These are phyloP conservation scores for Phytophthora agathidicida DNA, from an alignment of 352 stramenopile species.

Conservation along the genomic window DNA sequence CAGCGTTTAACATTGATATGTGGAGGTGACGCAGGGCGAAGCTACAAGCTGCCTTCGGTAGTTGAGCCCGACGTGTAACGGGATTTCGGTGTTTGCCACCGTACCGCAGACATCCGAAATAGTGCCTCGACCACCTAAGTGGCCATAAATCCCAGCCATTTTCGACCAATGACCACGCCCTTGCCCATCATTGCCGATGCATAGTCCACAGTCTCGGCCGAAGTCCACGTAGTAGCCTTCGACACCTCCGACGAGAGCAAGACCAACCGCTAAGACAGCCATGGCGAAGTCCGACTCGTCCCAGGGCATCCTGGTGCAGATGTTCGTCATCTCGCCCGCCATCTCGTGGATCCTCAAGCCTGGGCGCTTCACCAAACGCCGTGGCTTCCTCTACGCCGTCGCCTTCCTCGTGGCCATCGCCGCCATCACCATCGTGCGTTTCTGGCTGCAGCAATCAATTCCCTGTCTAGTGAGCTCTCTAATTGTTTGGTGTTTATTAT, in stretches of 20 bases:
- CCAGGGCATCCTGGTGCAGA: slow-evolving; percentile 71
- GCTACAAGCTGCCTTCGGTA: background rate
- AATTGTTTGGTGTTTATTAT: background rate
- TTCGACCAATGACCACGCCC: slow-evolving; percentile 6
- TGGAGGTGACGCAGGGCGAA: slow-evolving; percentile 11
- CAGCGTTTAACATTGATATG: slow-evolving; percentile 8
- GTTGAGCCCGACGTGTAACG: slow-evolving; percentile 21
- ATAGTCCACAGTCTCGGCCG: background rate
- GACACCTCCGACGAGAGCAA: background rate
- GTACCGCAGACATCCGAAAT: too few species aligned
- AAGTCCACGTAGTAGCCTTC: slow-evolving; percentile 17
- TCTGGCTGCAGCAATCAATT: background rate
- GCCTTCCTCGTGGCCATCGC: slow-evolving; percentile 92
- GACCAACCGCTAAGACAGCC: slow-evolving; percentile 1
- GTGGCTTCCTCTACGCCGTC: slow-evolving; percentile 95
- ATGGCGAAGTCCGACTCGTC: slow-evolving; percentile 69
- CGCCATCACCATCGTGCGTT: slow-evolving; percentile 91
- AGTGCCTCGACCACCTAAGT: too few species aligned
- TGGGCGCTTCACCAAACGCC: slow-evolving; percentile 92
- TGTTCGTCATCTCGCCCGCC: slow-evolving; percentile 84
- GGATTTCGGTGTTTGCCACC: slow-evolving; percentile 25
- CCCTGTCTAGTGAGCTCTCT: too few species aligned
- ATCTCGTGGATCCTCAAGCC: slow-evolving; percentile 96
- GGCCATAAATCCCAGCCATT: too few species aligned
- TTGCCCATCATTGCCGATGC: slow-evolving; percentile 15